phyloP scores from a whole-genome alignment of 768 basidiomycete genomes.

The Pseudohyphozyma bogoriensis region DNA sequence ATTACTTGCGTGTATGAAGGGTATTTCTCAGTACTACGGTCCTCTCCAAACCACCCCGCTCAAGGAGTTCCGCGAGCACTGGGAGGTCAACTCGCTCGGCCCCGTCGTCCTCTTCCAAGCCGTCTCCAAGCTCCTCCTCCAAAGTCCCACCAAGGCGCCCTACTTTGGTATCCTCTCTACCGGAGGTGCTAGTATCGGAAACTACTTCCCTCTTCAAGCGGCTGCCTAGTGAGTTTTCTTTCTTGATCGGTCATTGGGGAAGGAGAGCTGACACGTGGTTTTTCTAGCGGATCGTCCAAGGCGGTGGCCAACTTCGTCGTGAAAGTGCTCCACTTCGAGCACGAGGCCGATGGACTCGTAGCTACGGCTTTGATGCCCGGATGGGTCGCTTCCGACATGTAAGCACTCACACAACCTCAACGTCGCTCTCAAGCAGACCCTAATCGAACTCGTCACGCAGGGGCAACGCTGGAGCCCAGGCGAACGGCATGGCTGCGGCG shows the following conservation, averaged over 20 bases:
- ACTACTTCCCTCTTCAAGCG: neutral
- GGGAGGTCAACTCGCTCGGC: constrained; percentile 25
- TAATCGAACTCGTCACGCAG: too few species aligned
- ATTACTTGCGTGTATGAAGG: too few species aligned
- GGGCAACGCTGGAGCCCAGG: neutral
- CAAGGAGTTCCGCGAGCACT: neutral
- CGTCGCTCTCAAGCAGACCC: neutral
- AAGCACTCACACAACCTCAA: neutral
- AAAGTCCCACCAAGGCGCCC: neutral
- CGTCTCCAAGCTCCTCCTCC: constrained; percentile 10
- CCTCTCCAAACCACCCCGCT: neutral
- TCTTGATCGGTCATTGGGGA: neutral
- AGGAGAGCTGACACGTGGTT: neutral
- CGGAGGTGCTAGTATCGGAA: constrained; percentile 1
- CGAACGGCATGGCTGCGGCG: neutral
- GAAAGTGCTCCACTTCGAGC: constrained; percentile 8
- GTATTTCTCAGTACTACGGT: neutral
- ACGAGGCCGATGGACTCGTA: neutral
- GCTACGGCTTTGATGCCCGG: constrained; percentile 9
- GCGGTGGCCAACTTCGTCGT: constrained; percentile 26
- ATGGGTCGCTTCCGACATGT: constrained; percentile 5
- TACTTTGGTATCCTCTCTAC: constrained; percentile 26
- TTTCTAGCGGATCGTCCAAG: constrained; percentile 17
- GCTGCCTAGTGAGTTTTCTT: neutral
- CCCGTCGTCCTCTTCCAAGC: constrained; percentile 31